These are phyloP conservation scores for Tuber microsphaerosporum DNA, from an alignment of 495 filamentous ascomycete genomes.

Conservation along the genomic window DNA sequence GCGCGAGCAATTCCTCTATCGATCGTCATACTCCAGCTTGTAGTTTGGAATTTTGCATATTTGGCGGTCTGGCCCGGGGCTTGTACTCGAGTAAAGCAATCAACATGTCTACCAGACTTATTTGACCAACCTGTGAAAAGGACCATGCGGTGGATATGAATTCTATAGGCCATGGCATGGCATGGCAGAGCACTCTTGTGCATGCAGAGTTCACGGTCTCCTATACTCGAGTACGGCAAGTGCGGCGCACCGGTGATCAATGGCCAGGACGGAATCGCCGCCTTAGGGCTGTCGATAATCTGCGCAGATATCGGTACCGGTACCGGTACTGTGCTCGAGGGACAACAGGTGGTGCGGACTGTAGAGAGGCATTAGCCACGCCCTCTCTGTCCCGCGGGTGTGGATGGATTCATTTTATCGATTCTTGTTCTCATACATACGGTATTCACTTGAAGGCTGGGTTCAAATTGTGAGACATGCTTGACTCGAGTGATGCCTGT, in stretches of 20 bases:
- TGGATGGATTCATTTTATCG: no score
- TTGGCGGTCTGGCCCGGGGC: not conserved
- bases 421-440: not conserved
- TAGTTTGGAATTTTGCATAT: not conserved
- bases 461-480: not conserved
- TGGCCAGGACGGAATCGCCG: not conserved
- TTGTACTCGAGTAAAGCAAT: not conserved
- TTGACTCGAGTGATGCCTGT: not conserved
- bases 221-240: not conserved
- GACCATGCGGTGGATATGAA: not conserved
- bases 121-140: not conserved
- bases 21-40: not conserved
- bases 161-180: not conserved
- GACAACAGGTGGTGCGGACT: no score
- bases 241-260: not conserved
- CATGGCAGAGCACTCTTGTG: not conserved
- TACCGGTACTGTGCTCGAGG: not conserved
- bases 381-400: not conserved
- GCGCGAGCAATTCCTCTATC: not conserved
- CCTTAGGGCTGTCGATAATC: not conserved
- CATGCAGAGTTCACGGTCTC: not conserved
- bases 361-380: not conserved
- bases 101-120: not conserved
- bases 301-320: not conserved
- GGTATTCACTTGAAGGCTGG: not conserved